These are phyloP conservation scores for Fusarium begoniae DNA, from an alignment of 2,329 filamentous ascomycete species.

Conservation along the genomic window DNA sequence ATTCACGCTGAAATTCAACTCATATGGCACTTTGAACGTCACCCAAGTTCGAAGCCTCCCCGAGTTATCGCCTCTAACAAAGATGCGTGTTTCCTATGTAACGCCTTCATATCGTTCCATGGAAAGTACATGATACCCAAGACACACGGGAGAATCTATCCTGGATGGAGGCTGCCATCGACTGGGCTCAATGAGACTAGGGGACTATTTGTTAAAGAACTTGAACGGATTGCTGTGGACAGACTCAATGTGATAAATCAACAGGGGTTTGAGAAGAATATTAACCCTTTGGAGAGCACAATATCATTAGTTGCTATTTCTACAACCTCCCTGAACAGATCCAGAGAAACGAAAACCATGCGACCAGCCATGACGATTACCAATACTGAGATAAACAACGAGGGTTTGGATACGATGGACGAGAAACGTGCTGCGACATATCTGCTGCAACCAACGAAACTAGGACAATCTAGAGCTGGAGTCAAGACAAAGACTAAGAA, in stretches of 20 bases:
- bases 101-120: conserved; percentile 19
- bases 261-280: not conserved
- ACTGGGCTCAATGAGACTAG: not conserved
- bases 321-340: not conserved
- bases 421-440: not conserved
- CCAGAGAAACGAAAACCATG: not conserved
- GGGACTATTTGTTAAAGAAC: not conserved
- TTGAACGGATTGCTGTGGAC: conserved; percentile 1
- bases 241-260: not conserved
- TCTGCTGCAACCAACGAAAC: no score
- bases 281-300: conserved; percentile 11
- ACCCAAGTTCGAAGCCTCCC: not conserved
- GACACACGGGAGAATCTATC: conserved; percentile 34
- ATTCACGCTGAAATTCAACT: conserved; percentile 39
- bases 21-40: conserved; percentile 22
- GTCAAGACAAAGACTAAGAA: not conserved
- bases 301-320: not conserved
- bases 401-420: not conserved
- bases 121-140: conserved; percentile 8
- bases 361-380: not conserved
- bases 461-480: not conserved
- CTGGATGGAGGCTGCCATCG: conserved; percentile 24
- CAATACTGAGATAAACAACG: not conserved
- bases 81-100: conserved; percentile 35
- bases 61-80: conserved; percentile 36